Conservation (phyloP, 2,329 filamentous ascomycete species). For the Talaromyces sp. region DNA sequence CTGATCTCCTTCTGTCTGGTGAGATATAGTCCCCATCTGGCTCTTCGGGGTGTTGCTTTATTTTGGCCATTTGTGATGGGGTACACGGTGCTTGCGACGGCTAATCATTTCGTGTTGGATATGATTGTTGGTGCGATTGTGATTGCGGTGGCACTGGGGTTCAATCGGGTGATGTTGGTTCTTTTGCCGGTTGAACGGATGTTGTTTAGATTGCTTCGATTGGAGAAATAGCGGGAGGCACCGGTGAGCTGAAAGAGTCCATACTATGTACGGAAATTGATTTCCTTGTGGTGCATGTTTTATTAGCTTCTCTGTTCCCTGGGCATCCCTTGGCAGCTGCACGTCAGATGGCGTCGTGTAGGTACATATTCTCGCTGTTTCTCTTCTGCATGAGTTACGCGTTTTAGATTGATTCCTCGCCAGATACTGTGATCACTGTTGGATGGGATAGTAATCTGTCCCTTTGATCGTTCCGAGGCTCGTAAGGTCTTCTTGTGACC, state of each 20-base stretch:
- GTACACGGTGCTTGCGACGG: constrained; percentile 66
- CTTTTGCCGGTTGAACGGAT: constrained; percentile 27
- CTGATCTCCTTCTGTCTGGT: constrained; percentile 33
- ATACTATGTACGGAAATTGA: too few relatives aligned
- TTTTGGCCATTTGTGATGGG: constrained; percentile 50
- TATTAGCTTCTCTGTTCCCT: too few relatives aligned
- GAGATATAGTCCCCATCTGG: constrained; percentile 46
- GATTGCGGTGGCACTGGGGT: constrained; percentile 25
- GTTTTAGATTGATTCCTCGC: too few relatives aligned
- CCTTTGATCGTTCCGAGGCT: background rate
- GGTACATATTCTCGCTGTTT: too few relatives aligned
- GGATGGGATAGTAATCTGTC: too few relatives aligned
- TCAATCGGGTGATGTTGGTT: constrained; percentile 25
- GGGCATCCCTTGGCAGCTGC: too few relatives aligned
- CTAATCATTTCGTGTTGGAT: constrained; percentile 70
- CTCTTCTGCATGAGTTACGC: too few relatives aligned
- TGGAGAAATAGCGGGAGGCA: constrained; percentile 26
- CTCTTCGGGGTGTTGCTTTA: constrained; percentile 40
- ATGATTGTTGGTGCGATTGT: constrained; percentile 61
- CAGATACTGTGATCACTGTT: too few relatives aligned
- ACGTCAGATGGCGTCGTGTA: too few relatives aligned
- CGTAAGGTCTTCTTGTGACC: background rate
- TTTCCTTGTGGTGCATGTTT: too few relatives aligned
- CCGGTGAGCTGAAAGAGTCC: background rate
- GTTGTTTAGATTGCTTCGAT: constrained; percentile 20